Percentiles rank a stretch among this genome's conserved stretches.
These are phyloP conservation scores for Phialocephala subalpina DNA, from an alignment of 2,329 filamentous ascomycete species.

Conservation along the genomic window DNA sequence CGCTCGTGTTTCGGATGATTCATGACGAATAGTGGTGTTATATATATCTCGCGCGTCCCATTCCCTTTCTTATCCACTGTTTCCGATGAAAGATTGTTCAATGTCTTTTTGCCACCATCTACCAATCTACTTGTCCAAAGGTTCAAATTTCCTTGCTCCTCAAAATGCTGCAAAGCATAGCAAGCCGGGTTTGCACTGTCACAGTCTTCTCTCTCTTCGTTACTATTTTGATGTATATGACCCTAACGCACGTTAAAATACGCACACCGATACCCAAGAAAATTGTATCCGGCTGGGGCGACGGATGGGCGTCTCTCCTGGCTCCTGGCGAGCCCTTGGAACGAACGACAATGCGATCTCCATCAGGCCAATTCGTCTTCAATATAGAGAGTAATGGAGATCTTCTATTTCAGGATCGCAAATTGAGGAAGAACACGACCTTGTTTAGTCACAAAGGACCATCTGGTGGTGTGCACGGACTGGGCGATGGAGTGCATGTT, in stretches of 20 bases:
- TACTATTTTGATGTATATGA: background rate
- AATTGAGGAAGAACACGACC: background rate
- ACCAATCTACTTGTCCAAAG: too few relatives aligned
- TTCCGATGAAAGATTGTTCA: too few relatives aligned
- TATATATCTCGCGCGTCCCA: too few relatives aligned
- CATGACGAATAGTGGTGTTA: too few relatives aligned
- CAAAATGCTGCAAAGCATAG: background rate
- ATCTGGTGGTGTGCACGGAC: background rate
- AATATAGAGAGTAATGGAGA: background rate
- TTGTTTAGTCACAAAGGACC: background rate
- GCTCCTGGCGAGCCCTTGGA: background rate
- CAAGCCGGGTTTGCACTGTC: background rate
- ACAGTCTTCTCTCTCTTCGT: background rate
- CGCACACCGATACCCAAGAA: background rate
- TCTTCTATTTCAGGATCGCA: background rate
- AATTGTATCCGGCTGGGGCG: background rate
- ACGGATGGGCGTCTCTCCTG: background rate
- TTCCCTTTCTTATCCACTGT: too few relatives aligned
- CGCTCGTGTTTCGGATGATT: too few relatives aligned
- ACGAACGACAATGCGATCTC: background rate
- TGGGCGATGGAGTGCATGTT: background rate
- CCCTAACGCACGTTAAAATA: background rate
- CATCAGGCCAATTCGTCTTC: background rate
- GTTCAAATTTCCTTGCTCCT: too few relatives aligned
- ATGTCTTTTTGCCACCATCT: too few relatives aligned